Evolutionary conservation across 768 basidiomycete genomes (phyloP).

Genomic region (Agrocybe chaxingu): DNA sequence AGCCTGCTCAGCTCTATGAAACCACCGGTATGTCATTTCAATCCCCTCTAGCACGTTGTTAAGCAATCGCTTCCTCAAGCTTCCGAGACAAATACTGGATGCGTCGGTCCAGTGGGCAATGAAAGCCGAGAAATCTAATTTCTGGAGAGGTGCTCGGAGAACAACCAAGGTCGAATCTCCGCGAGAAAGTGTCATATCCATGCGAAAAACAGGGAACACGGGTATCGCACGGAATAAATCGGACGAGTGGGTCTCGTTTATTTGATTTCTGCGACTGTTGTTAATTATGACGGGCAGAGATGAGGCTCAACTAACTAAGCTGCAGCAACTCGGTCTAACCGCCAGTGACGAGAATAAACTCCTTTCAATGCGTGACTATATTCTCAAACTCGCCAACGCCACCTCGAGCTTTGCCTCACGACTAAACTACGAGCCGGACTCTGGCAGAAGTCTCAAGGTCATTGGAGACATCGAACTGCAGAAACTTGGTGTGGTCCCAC

Average conservation of each 20-base stretch:
- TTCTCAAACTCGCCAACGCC: conserved; percentile 77
- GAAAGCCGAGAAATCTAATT: conserved; percentile 74
- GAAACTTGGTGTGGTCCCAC: conserved; percentile 86
- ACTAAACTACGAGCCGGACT: conserved; percentile 57
- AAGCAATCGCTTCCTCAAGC: conserved; percentile 27
- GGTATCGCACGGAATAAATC: conserved; percentile 53
- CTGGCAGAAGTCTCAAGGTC: conserved; percentile 60
- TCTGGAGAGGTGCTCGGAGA: conserved; percentile 66
- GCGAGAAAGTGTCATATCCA: conserved; percentile 65
- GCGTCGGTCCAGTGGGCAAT: conserved; percentile 87
- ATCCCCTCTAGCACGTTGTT: background rate
- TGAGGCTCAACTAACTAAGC: conserved; percentile 66
- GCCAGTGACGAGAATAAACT: conserved; percentile 80
- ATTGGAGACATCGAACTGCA: conserved; percentile 74
- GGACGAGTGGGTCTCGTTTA: conserved; percentile 61
- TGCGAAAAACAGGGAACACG: conserved; percentile 46
- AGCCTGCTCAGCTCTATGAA: conserved; percentile 76
- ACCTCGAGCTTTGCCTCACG: conserved; percentile 74
- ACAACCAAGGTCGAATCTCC: conserved; percentile 59
- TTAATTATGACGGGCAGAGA: conserved; percentile 48
- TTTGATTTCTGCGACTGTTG: conserved; percentile 1
- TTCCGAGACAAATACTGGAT: conserved; percentile 72
- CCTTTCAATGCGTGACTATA: conserved; percentile 84
- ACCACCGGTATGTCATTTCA: conserved; percentile 56
- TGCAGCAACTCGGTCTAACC: conserved; percentile 89